Conservation (phyloP, 139 green algal species). For the Ostreobium quekettii region DNA sequence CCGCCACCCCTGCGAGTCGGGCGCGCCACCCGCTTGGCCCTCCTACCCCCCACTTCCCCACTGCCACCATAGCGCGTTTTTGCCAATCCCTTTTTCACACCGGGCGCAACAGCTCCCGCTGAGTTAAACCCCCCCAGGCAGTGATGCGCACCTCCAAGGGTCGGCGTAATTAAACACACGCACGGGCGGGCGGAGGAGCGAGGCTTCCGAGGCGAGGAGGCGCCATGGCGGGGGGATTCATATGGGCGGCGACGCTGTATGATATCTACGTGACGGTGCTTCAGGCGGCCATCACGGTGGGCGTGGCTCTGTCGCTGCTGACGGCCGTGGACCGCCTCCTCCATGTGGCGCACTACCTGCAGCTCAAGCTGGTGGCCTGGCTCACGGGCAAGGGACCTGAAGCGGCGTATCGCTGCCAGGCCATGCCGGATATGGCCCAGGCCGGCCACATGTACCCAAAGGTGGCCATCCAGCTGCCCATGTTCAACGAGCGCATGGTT, state of each 20-base stretch:
- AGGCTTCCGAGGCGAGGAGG: too few relatives aligned
- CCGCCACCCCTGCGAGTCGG: too few relatives aligned
- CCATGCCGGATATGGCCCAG: not conserved
- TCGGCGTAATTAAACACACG: too few relatives aligned
- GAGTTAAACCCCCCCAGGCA: too few relatives aligned
- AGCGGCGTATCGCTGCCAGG: not conserved
- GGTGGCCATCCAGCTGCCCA: slow-evolving; percentile 91
- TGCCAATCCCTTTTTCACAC: too few relatives aligned
- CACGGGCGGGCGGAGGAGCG: too few relatives aligned
- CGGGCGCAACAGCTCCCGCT: too few relatives aligned
- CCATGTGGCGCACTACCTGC: slow-evolving; percentile 10
- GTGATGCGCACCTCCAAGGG: too few relatives aligned
- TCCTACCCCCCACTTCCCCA: too few relatives aligned
- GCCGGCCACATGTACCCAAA: slow-evolving; percentile 34
- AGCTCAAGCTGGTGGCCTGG: not conserved
- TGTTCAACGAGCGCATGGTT: slow-evolving; percentile 85
- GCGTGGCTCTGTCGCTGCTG: slow-evolving; percentile 9
- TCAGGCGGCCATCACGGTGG: not conserved
- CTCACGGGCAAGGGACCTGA: slow-evolving; percentile 1
- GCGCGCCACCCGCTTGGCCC: too few relatives aligned
- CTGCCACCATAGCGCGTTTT: too few relatives aligned
- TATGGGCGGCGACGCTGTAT: slow-evolving; percentile 9
- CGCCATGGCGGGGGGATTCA: too few relatives aligned
- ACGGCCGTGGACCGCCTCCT: slow-evolving; percentile 14
- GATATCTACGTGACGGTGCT: slow-evolving; percentile 15